A percentile compares a stretch with the other conserved stretches of the same genome.
Conservation (phyloP, 2,329 filamentous ascomycete genomes). For the Exophiala bonariae region DNA sequence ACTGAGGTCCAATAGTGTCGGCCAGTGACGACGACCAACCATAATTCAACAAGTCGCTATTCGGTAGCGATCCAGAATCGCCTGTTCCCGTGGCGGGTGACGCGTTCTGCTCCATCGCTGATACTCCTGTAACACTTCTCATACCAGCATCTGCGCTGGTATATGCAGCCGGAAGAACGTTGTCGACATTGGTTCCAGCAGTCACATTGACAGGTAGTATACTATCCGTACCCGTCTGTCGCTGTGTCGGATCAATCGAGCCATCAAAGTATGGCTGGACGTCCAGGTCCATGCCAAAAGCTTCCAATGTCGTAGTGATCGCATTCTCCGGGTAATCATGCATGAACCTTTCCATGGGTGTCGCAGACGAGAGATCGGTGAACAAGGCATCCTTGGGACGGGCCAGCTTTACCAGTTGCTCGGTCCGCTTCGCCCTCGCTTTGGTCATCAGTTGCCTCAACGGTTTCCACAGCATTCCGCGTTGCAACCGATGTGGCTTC, state of each 20-base stretch:
- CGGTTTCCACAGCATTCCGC: conserved; percentile 64
- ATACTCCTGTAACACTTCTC: too few relatives aligned
- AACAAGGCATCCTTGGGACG: conserved; percentile 8
- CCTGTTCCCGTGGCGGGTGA: too few relatives aligned
- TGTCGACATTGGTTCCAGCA: too few relatives aligned
- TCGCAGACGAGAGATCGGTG: conserved; percentile 6
- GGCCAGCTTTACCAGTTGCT: conserved; percentile 39
- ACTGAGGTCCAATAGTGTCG: conserved; percentile 12
- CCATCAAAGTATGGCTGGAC: conserved; percentile 5
- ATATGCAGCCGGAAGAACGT: too few relatives aligned
- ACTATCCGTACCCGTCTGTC: too few relatives aligned
- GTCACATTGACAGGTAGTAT: too few relatives aligned
- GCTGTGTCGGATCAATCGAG: too few relatives aligned
- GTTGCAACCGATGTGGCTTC: conserved; percentile 39
- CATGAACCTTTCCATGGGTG: conserved; percentile 15
- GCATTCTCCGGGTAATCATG: conserved; percentile 14
- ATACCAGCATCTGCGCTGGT: too few relatives aligned
- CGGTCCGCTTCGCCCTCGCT: conserved; percentile 54
- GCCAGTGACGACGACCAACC: conserved; percentile 21
- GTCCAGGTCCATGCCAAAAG: conserved; percentile 16
- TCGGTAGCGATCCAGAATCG: neutral
- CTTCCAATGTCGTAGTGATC: conserved; percentile 12
- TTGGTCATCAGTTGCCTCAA: conserved; percentile 61
- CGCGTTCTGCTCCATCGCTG: too few relatives aligned
- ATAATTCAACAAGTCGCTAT: conserved; percentile 14